Evolutionary conservation across 805 yeast genomes (phyloP).

Genomic region (Yarrowia sp.): DNA sequence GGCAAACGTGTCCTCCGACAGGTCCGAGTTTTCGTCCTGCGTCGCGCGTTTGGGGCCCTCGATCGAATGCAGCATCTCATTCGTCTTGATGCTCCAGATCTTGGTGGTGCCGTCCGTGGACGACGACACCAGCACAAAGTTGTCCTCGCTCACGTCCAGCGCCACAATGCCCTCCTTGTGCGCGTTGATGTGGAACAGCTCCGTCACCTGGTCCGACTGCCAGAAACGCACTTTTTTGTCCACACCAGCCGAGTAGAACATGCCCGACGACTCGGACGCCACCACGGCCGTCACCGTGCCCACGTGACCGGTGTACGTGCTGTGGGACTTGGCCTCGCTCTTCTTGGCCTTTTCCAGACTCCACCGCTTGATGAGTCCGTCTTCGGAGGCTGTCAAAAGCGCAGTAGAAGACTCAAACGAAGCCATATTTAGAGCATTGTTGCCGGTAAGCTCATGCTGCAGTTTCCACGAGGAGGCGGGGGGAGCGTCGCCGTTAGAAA

Average conservation of each 20-base stretch:
- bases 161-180: slow-evolving; percentile 41
- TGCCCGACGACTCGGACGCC: slow-evolving; percentile 40
- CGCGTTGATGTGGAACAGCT: slow-evolving; percentile 40
- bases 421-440: slow-evolving; percentile 28
- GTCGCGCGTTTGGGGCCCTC: slow-evolving; percentile 41
- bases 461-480: slow-evolving; percentile 12
- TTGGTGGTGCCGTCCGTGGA: slow-evolving; percentile 44
- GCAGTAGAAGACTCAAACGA: slow-evolving; percentile 15
- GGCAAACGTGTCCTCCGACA: slow-evolving; percentile 39
- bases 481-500: neutral
- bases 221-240: slow-evolving; percentile 43
- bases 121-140: slow-evolving; percentile 42
- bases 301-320: slow-evolving; percentile 42
- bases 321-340: slow-evolving; percentile 31
- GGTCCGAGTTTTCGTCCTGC: slow-evolving; percentile 41
- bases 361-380: slow-evolving; percentile 44
- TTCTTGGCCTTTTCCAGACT: slow-evolving; percentile 39
- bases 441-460: slow-evolving; percentile 34
- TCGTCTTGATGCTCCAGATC: slow-evolving; percentile 42
- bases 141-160: slow-evolving; percentile 42
- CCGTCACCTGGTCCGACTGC: slow-evolving; percentile 35
- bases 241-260: slow-evolving; percentile 43
- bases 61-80: slow-evolving; percentile 30
- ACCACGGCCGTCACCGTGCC: slow-evolving; percentile 42
- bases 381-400: slow-evolving; percentile 43